phyloP scores from a whole-genome alignment of 257 asterid genomes.

The Solanum rostratum region DNA sequence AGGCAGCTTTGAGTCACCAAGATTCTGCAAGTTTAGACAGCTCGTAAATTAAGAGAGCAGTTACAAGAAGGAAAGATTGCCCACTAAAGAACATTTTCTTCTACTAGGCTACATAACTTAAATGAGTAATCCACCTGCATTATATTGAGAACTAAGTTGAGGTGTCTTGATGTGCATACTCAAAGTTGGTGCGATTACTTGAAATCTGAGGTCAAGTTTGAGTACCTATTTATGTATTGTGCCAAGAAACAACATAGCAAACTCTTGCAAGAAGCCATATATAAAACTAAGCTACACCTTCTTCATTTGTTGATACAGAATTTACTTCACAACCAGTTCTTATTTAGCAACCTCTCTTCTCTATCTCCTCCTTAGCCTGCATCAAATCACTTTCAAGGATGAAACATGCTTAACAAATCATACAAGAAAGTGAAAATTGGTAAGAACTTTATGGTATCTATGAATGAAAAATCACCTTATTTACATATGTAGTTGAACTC shows the following conservation, averaged over 20 bases:
- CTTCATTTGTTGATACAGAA: slow-evolving; percentile 41
- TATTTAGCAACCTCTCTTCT: slow-evolving; percentile 51
- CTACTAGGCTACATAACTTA: neutral
- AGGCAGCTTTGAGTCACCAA: slow-evolving; percentile 42
- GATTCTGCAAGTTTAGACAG: slow-evolving; percentile 36
- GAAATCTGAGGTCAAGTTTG: neutral
- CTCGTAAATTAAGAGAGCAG: neutral
- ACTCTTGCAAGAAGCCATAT: neutral
- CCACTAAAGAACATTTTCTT: neutral
- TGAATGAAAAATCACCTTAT: slow-evolving; percentile 25
- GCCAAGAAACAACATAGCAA: neutral
- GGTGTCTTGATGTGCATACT: neutral
- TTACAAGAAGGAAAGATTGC: neutral
- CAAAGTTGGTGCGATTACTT: neutral
- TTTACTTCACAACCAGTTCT: slow-evolving; percentile 37
- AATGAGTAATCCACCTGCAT: slow-evolving; percentile 36
- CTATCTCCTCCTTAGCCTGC: slow-evolving; percentile 37
- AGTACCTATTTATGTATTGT: neutral
- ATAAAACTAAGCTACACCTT: slow-evolving; percentile 24
- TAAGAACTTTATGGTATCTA: neutral
- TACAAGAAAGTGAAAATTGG: neutral
- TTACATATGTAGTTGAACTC: slow-evolving; percentile 40
- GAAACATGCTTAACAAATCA: neutral
- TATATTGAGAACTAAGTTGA: neutral
- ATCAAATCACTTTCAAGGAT: neutral